These are phyloP conservation scores for Atkinsonella hypoxylon DNA, from an alignment of 2,329 filamentous ascomycete genomes.

Conservation along the genomic window DNA sequence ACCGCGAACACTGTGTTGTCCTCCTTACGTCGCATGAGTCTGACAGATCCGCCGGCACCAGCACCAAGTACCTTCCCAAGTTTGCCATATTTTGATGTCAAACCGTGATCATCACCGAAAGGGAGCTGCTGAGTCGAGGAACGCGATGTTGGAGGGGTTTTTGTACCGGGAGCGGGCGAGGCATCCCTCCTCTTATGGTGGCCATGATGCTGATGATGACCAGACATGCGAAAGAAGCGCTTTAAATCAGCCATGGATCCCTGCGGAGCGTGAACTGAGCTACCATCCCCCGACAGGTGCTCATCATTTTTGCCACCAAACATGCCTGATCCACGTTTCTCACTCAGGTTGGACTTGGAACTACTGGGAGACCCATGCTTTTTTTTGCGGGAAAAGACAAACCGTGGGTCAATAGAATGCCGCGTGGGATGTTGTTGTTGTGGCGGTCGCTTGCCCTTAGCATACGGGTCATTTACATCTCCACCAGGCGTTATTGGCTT, in stretches of 20 bases:
- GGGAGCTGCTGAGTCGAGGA: constrained; percentile 53
- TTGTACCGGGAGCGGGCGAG: constrained; percentile 45
- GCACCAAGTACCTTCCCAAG: constrained; percentile 89
- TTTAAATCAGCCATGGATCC: constrained; percentile 92
- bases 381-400: constrained; percentile 72
- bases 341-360: constrained; percentile 39
- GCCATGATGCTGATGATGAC: constrained; percentile 48
- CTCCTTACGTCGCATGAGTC: constrained; percentile 84
- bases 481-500: constrained; percentile 69
- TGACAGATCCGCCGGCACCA: constrained; percentile 86
- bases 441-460: constrained; percentile 65
- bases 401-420: constrained; percentile 61
- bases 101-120: constrained; percentile 86
- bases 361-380: constrained; percentile 45
- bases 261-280: constrained; percentile 27
- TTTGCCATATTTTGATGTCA: constrained; percentile 88
- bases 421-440: constrained; percentile 52
- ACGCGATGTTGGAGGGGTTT: constrained; percentile 33
- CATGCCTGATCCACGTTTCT: constrained; percentile 40
- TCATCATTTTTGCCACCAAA: constrained; percentile 24
- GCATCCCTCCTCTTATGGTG: constrained; percentile 60
- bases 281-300: constrained; percentile 15
- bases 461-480: constrained; percentile 75
- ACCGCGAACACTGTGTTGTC: constrained; percentile 93
- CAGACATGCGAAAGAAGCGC: constrained; percentile 82